phyloP scores from a whole-genome alignment of 768 basidiomycete species.

The Inosperma sp. region DNA sequence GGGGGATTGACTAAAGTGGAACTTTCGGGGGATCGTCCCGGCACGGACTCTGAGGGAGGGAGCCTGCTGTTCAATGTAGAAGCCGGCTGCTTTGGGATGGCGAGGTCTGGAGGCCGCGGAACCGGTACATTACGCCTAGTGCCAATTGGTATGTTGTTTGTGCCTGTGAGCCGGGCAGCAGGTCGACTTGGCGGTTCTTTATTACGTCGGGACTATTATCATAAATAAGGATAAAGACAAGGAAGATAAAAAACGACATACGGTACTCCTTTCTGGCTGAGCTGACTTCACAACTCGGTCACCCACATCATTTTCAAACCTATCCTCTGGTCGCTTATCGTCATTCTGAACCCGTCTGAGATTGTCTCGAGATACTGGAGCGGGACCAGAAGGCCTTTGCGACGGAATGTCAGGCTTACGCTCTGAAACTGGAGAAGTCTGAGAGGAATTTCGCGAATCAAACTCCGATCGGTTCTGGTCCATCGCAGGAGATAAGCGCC shows the following conservation, averaged over 20 bases:
- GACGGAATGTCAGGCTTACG: too few species aligned
- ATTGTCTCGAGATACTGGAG: too few species aligned
- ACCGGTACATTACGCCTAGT: conserved; percentile 1
- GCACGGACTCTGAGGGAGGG: not conserved
- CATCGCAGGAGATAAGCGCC: too few species aligned
- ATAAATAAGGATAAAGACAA: not conserved
- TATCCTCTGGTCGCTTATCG: too few species aligned
- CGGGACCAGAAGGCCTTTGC: too few species aligned
- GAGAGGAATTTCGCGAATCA: too few species aligned
- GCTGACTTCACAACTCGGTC: too few species aligned
- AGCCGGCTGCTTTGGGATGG: not conserved
- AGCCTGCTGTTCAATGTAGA: not conserved
- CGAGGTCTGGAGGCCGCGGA: too few species aligned
- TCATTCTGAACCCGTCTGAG: too few species aligned
- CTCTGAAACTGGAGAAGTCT: too few species aligned
- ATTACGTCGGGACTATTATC: conserved; percentile 1
- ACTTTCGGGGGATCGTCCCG: not conserved
- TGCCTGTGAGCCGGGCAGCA: conserved; percentile 26
- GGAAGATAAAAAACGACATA: not conserved
- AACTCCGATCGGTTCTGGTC: too few species aligned
- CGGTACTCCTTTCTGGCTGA: not conserved
- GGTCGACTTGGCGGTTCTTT: conserved; percentile 17
- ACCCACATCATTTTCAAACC: too few species aligned
- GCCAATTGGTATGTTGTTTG: conserved; percentile 40
- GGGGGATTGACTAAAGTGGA: not conserved